Evolutionary conservation across 176 grass and related monocot species (phyloP), one percentile per base, ranked within the genome.

Genomic region (Metroxylon sagu): DNA sequence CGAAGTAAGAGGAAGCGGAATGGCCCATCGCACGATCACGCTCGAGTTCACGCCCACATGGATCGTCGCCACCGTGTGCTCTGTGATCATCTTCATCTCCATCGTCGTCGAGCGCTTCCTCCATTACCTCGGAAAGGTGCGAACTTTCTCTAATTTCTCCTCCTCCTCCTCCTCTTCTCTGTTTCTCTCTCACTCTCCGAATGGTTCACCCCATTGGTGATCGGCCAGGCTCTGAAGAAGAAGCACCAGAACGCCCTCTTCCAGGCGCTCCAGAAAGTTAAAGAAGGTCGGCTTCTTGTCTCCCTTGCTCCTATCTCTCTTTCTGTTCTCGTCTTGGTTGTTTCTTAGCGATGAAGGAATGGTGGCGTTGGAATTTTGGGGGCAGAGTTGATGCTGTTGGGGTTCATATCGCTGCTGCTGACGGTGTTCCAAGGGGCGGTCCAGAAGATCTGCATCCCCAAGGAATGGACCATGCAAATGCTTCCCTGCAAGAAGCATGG

Each of bases 21-120:
- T 18, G 31, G 31, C 31, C 31, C 1, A 7, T 7, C 6, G 12
- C 1, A 49, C 54, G 1, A 48, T 79, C 55, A 74, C 74, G 81
- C 71, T 95, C 56, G 86, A 95, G 80, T 82, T 61, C 66, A 95
- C 90, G 28, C 90, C 86, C 26, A 90, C 86, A 57, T 95, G 90
- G 86, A 95, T 95, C 77, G 86, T 90, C 19, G 90, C 86, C 43
- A 59, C 52, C 12, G 77, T 90, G 30, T 95, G 86, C 77, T 89
- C 83, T 4, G 1, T 87, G 52, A 95, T 90, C 56, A 71, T 95
- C 59, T 50, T 87, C 60, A 55, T 95, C 72, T 95, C 90, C 54
- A 73, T 95, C 56, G 18, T 79, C 60, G 86, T 80, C 56, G 86
- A 95, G 75, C 76, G 86, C 0, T 71, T 77, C 31, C 86, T 95